These are phyloP conservation scores for Geosmithia flava DNA, from an alignment of 2,329 filamentous ascomycete species.

Conservation along the genomic window DNA sequence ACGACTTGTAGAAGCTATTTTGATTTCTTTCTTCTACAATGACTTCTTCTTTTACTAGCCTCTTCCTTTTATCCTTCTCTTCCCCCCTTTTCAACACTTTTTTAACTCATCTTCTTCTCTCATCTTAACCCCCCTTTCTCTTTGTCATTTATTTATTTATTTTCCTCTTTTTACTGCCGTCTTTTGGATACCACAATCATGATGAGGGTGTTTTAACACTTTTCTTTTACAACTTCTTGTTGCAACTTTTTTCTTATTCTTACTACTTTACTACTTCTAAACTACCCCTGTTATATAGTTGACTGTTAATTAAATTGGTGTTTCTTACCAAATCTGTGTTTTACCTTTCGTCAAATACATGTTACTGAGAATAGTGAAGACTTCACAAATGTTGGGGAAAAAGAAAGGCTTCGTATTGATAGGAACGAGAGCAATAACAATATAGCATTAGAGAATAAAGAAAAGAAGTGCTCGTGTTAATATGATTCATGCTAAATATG, in stretches of 20 bases:
- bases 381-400: no score
- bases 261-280: no score
- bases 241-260: no score
- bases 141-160: not conserved
- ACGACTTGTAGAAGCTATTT: not conserved
- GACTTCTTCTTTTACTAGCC: conserved; percentile 1
- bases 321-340: not conserved
- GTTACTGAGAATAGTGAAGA: no score
- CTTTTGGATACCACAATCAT: not conserved
- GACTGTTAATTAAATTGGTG: not conserved
- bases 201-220: not conserved
- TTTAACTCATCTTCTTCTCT: not conserved
- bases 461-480: no score
- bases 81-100: not conserved
- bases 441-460: no score
- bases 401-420: no score
- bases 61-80: not conserved
- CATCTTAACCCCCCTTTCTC: not conserved
- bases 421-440: no score
- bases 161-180: not conserved
- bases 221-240: not conserved
- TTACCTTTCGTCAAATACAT: no score
- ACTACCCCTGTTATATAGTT: not conserved
- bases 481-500: no score
- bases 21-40: conserved; percentile 2